These are phyloP conservation scores for Vigna reflexopilosa DNA, from an alignment of 306 rosid species.

Conservation along the genomic window DNA sequence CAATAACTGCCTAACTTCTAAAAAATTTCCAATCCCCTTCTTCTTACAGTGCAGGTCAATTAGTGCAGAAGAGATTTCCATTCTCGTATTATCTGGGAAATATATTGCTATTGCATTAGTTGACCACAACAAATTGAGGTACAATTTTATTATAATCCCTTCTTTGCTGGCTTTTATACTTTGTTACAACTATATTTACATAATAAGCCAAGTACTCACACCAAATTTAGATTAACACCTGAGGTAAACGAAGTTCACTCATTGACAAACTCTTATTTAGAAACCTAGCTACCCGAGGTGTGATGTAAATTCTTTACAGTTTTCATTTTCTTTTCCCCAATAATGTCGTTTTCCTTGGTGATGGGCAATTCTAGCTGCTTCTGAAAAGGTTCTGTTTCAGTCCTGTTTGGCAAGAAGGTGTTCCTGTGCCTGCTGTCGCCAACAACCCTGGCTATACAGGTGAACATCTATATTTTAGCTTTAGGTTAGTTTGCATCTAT, in stretches of 20 bases:
- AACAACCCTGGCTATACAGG: slow-evolving; percentile 82
- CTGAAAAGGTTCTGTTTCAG: slow-evolving; percentile 61
- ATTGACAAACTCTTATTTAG: slow-evolving; percentile 19
- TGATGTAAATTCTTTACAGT: slow-evolving; percentile 17
- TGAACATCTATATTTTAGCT: slow-evolving; percentile 46
- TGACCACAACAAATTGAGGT: slow-evolving; percentile 89
- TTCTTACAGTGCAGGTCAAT: slow-evolving; percentile 87
- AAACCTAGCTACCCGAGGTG: slow-evolving; percentile 14
- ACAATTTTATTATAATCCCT: slow-evolving; percentile 36
- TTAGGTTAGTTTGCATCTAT: slow-evolving; percentile 3
- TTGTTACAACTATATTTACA: slow-evolving; percentile 15
- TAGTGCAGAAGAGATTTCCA: slow-evolving; percentile 70
- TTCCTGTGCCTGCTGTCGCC: slow-evolving; percentile 54
- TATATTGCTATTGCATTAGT: slow-evolving; percentile 89
- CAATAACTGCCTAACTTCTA: background rate
- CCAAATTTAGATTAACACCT: slow-evolving; percentile 33
- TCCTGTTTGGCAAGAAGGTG: slow-evolving; percentile 62
- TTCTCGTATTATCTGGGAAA: slow-evolving; percentile 77
- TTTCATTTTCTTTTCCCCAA: slow-evolving; percentile 31
- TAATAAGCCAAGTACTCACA: background rate
- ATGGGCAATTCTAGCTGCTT: slow-evolving; percentile 47
- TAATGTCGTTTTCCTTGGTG: slow-evolving; percentile 26
- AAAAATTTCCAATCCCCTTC: slow-evolving; percentile 13
- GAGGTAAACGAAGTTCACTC: slow-evolving; percentile 29
- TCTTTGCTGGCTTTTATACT: slow-evolving; percentile 31